Base-by-base conservation (phyloP, 768 basidiomycete species). In the Mycena indigotica region DNA sequence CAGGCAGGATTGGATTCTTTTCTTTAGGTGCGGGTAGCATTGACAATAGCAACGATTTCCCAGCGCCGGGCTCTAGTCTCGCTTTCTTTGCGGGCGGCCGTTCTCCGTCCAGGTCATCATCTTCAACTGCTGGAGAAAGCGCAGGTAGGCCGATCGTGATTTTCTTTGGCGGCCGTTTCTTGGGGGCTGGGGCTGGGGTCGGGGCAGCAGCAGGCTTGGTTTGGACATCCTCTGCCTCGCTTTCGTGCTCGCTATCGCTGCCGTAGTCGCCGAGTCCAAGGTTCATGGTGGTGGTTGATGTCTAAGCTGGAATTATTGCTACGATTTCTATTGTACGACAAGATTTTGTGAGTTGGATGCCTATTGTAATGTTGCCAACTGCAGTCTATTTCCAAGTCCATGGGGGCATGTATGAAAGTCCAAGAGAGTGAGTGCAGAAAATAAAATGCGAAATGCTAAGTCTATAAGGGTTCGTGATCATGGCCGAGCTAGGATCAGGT, bases 1-100 rank as follows among this genome's bases (percentile, higher is more conserved):
- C 67, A 49, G 74, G 68, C 24, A 69, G 66, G n/a, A 77, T 68
- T 10, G 82, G 77, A 23, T 72, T 66, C 53, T 77, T 74, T 67
- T 82, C 81, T 71, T 86, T 90, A 4, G 91, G 91, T 0, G 85
- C 81, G 29, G 91, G 91, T 12, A 93, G 77, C 86, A 91, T 90
- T 8, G 81, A 80, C 28, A 92, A 65, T 48, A 93, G 67, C 2
- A 84, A 81, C 0, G 90, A 92, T 13, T 69, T 67, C 10, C 89
- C 89, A 25, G 83, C 83, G 6, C 86, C 83, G 21, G 79, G 58
- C 29, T 79, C 77, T 35, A 83, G 61, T 24, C 82, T 78, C 17
- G 78, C 74, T 57, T 80, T 87, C 72, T 90, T 91, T 35, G 84
- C 75, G 2, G 81, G 76, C 35, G 84, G 87, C 62, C 75, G 63